phyloP scores from a whole-genome alignment of 352 stramenopile species.

The Globisporangium emineosum region DNA sequence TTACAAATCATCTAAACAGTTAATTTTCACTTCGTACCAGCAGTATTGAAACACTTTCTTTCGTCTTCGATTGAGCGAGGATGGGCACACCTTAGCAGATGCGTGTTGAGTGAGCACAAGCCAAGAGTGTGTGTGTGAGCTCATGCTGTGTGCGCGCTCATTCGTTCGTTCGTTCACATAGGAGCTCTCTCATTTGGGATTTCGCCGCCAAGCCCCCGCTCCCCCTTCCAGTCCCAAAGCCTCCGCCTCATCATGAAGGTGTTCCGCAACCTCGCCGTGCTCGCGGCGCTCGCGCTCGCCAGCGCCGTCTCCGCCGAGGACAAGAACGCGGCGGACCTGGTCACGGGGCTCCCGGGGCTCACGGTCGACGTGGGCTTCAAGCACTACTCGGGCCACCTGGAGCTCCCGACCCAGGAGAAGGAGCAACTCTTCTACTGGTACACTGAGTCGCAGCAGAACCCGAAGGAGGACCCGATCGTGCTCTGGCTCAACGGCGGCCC shows the following conservation, averaged over 20 bases:
- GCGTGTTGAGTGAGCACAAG: slow-evolving; percentile 1
- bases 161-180: not conserved
- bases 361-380: slow-evolving; percentile 47
- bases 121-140: not conserved
- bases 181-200: slow-evolving; percentile 1
- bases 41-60: not conserved
- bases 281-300: slow-evolving; percentile 27
- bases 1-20: not conserved
- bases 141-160: not conserved
- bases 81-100: not conserved
- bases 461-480: slow-evolving; percentile 62
- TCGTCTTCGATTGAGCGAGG: slow-evolving; percentile 3
- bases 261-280: slow-evolving; percentile 30
- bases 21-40: not conserved
- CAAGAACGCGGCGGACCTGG: slow-evolving; percentile 46
- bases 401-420: slow-evolving; percentile 50
- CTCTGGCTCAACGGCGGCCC: slow-evolving; percentile 82
- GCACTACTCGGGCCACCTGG: slow-evolving; percentile 63
- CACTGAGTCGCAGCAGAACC: slow-evolving; percentile 58
- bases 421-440: slow-evolving; percentile 80
- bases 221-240: not conserved
- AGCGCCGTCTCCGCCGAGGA: slow-evolving; percentile 9
- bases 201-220: not conserved
- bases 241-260: slow-evolving; percentile 27
- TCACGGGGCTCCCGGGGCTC: slow-evolving; percentile 51